These are phyloP conservation scores for Mycotypha africana DNA, from an alignment of 371 early-diverging fungal genomes.

Conservation along the genomic window DNA sequence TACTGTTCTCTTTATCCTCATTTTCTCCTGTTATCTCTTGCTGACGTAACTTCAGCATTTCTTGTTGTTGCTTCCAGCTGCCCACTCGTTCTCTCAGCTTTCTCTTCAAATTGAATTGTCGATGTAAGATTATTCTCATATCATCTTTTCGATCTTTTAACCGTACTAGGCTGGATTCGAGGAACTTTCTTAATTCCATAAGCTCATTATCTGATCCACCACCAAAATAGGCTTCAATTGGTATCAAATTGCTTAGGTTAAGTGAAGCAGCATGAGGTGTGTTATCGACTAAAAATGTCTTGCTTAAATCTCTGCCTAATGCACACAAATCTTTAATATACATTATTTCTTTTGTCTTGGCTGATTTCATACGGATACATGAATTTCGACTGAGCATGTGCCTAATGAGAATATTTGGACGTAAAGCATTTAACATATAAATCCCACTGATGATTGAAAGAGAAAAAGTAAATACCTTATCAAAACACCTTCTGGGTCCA, in stretches of 20 bases:
- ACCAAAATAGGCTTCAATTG: constrained; percentile 40
- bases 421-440: neutral
- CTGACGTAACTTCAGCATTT: neutral
- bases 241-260: constrained; percentile 41
- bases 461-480: constrained; percentile 33
- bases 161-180: constrained; percentile 30
- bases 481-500: constrained; percentile 31
- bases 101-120: constrained; percentile 39
- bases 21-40: too few relatives aligned
- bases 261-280: constrained; percentile 45
- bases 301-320: constrained; percentile 38
- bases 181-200: constrained; percentile 25
- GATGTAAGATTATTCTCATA: constrained; percentile 32
- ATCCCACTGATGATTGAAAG: neutral
- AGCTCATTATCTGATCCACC: constrained; percentile 30
- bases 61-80: constrained; percentile 24
- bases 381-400: constrained; percentile 36
- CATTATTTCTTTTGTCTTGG: constrained; percentile 23
- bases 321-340: constrained; percentile 41
- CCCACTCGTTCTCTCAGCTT: constrained; percentile 31
- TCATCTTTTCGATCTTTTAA: constrained; percentile 32
- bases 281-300: constrained; percentile 40
- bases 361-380: constrained; percentile 35
- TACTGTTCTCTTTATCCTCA: too few relatives aligned
- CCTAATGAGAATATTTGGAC: constrained; percentile 11